Evolutionary conservation across 73 alveolate species (phyloP).

Genomic region (Tetrahymena thermophila): DNA sequence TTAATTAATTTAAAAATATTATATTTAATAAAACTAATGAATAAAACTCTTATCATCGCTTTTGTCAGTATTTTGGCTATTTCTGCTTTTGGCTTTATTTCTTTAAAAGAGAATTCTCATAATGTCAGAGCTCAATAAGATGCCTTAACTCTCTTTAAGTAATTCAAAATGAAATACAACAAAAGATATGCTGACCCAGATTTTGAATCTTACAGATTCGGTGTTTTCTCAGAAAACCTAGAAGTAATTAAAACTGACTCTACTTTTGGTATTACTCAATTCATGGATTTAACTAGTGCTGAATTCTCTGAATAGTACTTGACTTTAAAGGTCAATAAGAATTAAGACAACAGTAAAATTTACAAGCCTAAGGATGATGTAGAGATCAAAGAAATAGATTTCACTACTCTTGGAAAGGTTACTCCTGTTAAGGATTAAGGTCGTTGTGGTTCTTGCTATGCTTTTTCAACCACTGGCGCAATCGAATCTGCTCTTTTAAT

Average conservation of each 20-base stretch:
- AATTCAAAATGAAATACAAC: background rate
- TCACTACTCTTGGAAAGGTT: constrained; percentile 58
- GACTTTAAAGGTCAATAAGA: background rate
- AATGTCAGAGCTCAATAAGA: background rate
- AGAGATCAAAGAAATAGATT: constrained; percentile 35
- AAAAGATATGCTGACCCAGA: background rate
- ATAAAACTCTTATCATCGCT: background rate
- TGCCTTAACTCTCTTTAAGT: background rate
- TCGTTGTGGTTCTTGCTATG: constrained; percentile 53
- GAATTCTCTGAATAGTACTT: constrained; percentile 43
- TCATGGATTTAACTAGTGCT: constrained; percentile 45
- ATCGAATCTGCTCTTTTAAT: constrained; percentile 38
- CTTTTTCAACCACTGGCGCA: constrained; percentile 56
- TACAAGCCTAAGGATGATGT: background rate
- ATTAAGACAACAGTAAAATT: background rate
- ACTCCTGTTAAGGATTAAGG: constrained; percentile 58
- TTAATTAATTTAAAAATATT: background rate
- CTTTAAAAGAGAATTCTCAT: background rate
- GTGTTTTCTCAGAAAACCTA: constrained; percentile 33
- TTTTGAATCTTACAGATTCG: constrained; percentile 36
- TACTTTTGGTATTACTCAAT: constrained; percentile 35
- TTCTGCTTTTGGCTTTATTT: background rate
- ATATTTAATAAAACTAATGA: background rate
- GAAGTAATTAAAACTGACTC: constrained; percentile 1
- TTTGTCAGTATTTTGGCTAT: background rate